These are phyloP conservation scores for Podospora tetraspora DNA, from an alignment of 495 filamentous ascomycete species.

Conservation along the genomic window DNA sequence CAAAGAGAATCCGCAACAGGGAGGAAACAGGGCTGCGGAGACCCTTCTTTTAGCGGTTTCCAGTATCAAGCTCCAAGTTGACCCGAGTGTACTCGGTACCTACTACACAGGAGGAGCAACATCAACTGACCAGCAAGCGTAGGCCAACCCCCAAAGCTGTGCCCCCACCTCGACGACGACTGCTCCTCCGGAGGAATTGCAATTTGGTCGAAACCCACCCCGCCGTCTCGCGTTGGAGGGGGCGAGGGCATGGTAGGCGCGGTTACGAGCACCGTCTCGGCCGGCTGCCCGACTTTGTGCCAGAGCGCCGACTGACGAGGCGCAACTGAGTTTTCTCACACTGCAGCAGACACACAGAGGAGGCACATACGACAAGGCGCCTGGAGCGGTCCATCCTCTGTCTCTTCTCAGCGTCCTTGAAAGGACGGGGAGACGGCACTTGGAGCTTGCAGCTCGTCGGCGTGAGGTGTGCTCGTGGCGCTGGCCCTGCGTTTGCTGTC, in stretches of 20 bases:
- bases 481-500: not conserved
- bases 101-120: not conserved
- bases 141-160: not conserved
- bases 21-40: not conserved
- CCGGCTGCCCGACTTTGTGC: not conserved
- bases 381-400: not conserved
- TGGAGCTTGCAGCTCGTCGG: not conserved
- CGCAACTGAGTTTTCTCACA: not conserved
- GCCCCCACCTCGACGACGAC: not conserved
- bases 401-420: not conserved
- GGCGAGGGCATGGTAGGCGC: not conserved
- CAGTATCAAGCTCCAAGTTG: not conserved
- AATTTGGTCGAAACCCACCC: not conserved
- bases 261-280: not conserved
- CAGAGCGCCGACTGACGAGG: not conserved
- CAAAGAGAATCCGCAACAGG: not conserved
- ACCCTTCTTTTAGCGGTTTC: not conserved
- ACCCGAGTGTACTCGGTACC: not conserved
- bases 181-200: not conserved
- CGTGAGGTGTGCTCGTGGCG: not conserved
- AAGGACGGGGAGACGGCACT: not conserved
- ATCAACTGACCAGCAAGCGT: not conserved
- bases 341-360: not conserved
- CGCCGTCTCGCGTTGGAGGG: not conserved
- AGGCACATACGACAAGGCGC: not conserved